Evolutionary conservation across 768 basidiomycete species (phyloP), one percentile per base, ranked within the genome.

Genomic region (Tulasnella sp.): DNA sequence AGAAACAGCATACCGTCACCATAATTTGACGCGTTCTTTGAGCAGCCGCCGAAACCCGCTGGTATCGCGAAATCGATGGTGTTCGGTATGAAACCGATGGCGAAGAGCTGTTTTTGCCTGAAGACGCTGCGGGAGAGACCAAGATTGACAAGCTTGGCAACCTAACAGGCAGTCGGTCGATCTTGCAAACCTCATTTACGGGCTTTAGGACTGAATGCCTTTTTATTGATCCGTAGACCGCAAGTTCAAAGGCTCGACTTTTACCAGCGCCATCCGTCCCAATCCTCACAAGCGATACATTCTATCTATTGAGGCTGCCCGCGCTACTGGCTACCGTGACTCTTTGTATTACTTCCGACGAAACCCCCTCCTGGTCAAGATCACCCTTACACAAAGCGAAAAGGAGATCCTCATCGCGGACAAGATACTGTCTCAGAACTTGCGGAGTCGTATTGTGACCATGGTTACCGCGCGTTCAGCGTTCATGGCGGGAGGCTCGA

Each of bases 291-390:
- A 93, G 72, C 89, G 91, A 81, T 99, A 98, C 87, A 94, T 98
- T 91, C 93, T 99, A 60, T 96, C 97, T 31, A 99, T 99, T 80
- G 98, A 99, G 84, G 97, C 96, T 3, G 98, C 98, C 0, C 92
- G 97, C 40, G 95, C 95, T 12, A 97, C 96, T 28, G 98, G 98
- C 5, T 98, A 96, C 87, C 91, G 96, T 74, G 98, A 99, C 86
- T 98, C 98, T 12, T 88, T 99, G n/a, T 98, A 98, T 86, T 98
- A 98, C 86, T 97, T 98, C 87, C 93, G 98, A 3, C 91, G 96
- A 8, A 98, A 97, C 82, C 91, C 92, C 0, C 91, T 96, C 41
- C 93, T 97, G 22, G 89, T 96, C 88, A 99, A 99, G 86, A 90
- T 98, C 81, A 93, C 93, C 82, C 95, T 96, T 44, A 94, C 93